phyloP scores from a whole-genome alignment of 75 land plant species.

The Picea sitchensis region DNA sequence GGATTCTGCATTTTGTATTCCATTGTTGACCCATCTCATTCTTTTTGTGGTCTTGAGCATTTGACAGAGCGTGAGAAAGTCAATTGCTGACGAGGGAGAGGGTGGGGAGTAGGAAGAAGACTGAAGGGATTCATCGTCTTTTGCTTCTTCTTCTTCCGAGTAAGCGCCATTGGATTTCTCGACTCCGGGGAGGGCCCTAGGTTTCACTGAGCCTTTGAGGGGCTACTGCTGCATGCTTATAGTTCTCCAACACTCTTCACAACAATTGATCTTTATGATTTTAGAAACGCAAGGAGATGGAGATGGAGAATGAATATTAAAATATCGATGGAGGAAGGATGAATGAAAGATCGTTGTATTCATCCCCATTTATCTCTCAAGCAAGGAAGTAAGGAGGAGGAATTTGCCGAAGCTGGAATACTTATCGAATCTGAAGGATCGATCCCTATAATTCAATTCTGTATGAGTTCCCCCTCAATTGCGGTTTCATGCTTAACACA shows the following conservation, averaged over 20 bases:
- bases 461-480: too few relatives aligned
- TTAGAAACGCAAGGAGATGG: neutral
- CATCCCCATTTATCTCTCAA: neutral
- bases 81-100: slow-evolving; percentile 43
- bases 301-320: neutral
- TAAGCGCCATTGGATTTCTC: neutral
- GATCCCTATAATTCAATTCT: too few relatives aligned
- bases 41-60: slow-evolving; percentile 59
- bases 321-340: neutral
- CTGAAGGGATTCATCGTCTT: neutral
- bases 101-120: slow-evolving; percentile 26
- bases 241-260: neutral
- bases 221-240: neutral
- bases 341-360: neutral
- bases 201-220: neutral
- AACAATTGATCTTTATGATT: neutral
- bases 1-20: too few relatives aligned
- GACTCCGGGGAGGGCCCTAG: neutral
- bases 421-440: too few relatives aligned
- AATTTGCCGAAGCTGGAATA: too few relatives aligned
- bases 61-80: slow-evolving; percentile 86
- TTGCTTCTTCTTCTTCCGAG: neutral
- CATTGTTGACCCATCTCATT: too few relatives aligned
- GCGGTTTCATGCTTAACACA: too few relatives aligned
- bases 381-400: too few relatives aligned